Evolutionary conservation across 148 eudicot genomes (phyloP).

Genomic region (Camellia lanceoleosa): DNA sequence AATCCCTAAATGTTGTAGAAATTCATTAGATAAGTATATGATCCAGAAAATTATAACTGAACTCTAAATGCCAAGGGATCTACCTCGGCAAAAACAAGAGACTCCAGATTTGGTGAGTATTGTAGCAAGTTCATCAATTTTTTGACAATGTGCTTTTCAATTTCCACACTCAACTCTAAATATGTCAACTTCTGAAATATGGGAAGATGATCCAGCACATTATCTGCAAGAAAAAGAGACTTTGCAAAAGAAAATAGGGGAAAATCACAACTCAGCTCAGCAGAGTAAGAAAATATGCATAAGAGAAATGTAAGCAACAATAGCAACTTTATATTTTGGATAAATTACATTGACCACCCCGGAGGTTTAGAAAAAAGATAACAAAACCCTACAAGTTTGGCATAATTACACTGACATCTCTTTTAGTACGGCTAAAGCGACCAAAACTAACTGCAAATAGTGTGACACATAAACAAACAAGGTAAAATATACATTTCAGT

Average conservation of each 20-base stretch:
- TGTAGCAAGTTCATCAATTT: slow-evolving; percentile 35
- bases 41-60: not conserved
- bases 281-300: not conserved
- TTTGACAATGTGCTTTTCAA: slow-evolving; percentile 12
- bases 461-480: too few relatives aligned
- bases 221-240: slow-evolving; percentile 34
- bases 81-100: slow-evolving; percentile 36
- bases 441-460: too few relatives aligned
- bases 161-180: slow-evolving; percentile 35
- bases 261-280: slow-evolving; percentile 10
- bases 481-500: too few relatives aligned
- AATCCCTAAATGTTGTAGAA: slow-evolving; percentile 24
- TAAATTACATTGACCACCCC: too few relatives aligned
- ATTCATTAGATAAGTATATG: slow-evolving; percentile 1
- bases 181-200: slow-evolving; percentile 40
- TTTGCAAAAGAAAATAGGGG: slow-evolving; percentile 18
- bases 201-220: slow-evolving; percentile 27
- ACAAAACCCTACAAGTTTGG: too few relatives aligned
- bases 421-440: too few relatives aligned
- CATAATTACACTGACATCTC: too few relatives aligned
- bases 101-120: slow-evolving; percentile 37
- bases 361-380: too few relatives aligned
- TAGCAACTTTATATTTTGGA: not conserved
- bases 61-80: not conserved
- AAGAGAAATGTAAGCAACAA: not conserved